A percentile compares a stretch with the other conserved stretches of the same genome.
phyloP scores from a whole-genome alignment of 768 basidiomycete genomes.

The Podaxis pistillaris region DNA sequence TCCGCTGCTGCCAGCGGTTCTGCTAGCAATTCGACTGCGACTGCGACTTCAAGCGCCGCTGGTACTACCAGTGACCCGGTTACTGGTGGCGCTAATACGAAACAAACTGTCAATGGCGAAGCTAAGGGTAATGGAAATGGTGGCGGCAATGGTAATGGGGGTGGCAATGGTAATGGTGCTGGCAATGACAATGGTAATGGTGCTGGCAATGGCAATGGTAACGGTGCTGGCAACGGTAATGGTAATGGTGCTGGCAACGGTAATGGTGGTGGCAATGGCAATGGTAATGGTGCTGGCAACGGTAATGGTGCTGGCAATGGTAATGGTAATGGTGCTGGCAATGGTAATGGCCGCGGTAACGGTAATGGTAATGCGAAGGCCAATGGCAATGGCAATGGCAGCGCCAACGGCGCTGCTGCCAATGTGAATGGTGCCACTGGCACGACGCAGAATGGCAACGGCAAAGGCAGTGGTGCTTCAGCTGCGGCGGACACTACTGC shows the following conservation, averaged over 20 bases:
- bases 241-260: neutral
- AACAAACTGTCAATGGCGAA: neutral
- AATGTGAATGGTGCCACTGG: neutral
- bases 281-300: neutral
- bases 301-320: neutral
- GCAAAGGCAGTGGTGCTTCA: neutral
- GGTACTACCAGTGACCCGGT: conserved; percentile 6
- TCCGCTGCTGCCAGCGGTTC: conserved; percentile 10
- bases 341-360: conserved; percentile 5
- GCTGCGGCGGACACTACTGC: neutral
- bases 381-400: neutral
- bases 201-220: neutral
- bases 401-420: neutral
- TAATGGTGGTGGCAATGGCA: neutral
- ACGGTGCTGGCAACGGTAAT: neutral
- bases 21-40: conserved; percentile 15
- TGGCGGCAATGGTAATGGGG: neutral
- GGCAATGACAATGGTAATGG: neutral
- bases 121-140: neutral
- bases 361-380: conserved; percentile 16
- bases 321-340: neutral
- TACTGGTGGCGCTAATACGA: neutral
- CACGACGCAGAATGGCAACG: neutral
- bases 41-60: conserved; percentile 16
- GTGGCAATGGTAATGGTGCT: neutral